Evolutionary conservation across 2,329 filamentous ascomycete genomes (phyloP).

Genomic region (Calonectria honghensis): DNA sequence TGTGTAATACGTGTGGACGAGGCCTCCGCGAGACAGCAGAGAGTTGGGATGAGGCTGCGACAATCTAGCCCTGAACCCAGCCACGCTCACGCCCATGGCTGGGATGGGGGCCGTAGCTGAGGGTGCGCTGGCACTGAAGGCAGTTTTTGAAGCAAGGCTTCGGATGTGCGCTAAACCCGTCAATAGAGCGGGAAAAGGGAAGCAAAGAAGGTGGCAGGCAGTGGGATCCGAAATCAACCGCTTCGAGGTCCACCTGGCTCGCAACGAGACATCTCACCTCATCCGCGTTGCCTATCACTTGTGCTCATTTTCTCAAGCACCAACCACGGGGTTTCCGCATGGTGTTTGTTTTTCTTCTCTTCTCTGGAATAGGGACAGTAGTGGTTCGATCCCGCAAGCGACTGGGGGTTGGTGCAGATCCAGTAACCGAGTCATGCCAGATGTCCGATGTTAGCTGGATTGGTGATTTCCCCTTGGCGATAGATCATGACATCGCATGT

Average conservation of each 20-base stretch:
- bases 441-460: constrained; percentile 25
- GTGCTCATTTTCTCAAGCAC: constrained; percentile 21
- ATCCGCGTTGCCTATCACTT: background rate
- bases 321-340: constrained; percentile 1
- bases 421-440: constrained; percentile 43
- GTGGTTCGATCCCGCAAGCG: constrained; percentile 44
- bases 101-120: constrained; percentile 30
- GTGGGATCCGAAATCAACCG: background rate
- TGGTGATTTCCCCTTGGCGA: constrained; percentile 15
- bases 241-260: background rate
- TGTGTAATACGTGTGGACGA: constrained; percentile 23
- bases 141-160: constrained; percentile 13
- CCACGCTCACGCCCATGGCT: constrained; percentile 35
- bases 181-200: constrained; percentile 1
- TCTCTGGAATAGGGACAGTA: constrained; percentile 1
- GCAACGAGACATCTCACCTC: constrained; percentile 8
- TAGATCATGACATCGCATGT: constrained; percentile 19
- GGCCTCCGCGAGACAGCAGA: constrained; percentile 7
- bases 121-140: constrained; percentile 22
- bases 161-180: background rate
- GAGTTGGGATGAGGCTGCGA: constrained; percentile 38
- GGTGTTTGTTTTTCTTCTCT: constrained; percentile 22
- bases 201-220: background rate
- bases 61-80: constrained; percentile 45
- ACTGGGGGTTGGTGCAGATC: constrained; percentile 32